Conservation (phyloP, 352 stramenopile genomes). For the Phytophthora nicotianae region DNA sequence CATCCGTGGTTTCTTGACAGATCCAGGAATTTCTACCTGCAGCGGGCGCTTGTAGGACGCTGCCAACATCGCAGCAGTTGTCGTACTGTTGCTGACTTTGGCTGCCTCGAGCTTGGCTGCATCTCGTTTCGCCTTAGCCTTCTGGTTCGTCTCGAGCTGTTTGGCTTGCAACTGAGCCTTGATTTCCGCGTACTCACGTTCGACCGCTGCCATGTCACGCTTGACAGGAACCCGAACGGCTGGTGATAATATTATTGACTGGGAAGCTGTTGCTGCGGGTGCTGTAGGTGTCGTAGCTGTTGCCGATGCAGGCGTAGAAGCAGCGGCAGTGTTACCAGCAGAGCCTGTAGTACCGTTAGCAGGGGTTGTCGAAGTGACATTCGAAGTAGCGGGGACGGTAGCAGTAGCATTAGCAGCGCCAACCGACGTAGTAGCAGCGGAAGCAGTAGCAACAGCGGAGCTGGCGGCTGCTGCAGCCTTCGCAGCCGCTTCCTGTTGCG, state of each 20-base stretch:
- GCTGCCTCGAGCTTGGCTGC: slow-evolving; percentile 25
- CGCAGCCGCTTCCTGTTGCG: slow-evolving; percentile 16
- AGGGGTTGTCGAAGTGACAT: not conserved
- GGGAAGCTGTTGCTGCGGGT: slow-evolving; percentile 1
- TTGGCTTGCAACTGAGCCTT: slow-evolving; percentile 66
- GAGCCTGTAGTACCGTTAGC: not conserved
- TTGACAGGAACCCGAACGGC: slow-evolving; percentile 10
- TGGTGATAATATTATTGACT: slow-evolving; percentile 7
- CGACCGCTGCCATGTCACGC: slow-evolving; percentile 37
- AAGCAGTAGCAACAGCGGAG: slow-evolving; percentile 8
- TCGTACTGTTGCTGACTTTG: slow-evolving; percentile 12
- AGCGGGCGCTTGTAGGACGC: slow-evolving; percentile 34
- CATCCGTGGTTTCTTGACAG: slow-evolving; percentile 32
- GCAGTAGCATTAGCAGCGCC: not conserved
- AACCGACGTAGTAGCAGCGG: not conserved
- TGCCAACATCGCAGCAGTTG: slow-evolving; percentile 20
- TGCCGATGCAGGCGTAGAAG: not conserved
- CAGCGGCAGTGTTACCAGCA: not conserved
- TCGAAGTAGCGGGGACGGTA: not conserved
- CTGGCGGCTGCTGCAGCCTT: slow-evolving; percentile 8
- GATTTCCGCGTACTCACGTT: slow-evolving; percentile 66
- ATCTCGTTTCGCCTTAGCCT: slow-evolving; percentile 34
- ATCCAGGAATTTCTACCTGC: slow-evolving; percentile 30
- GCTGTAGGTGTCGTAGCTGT: not conserved
- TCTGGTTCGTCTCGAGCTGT: slow-evolving; percentile 46